Percentiles rank a stretch among this genome's conserved stretches.
These are phyloP conservation scores for Fagus crenata DNA, from an alignment of 306 rosid genomes.

Conservation along the genomic window DNA sequence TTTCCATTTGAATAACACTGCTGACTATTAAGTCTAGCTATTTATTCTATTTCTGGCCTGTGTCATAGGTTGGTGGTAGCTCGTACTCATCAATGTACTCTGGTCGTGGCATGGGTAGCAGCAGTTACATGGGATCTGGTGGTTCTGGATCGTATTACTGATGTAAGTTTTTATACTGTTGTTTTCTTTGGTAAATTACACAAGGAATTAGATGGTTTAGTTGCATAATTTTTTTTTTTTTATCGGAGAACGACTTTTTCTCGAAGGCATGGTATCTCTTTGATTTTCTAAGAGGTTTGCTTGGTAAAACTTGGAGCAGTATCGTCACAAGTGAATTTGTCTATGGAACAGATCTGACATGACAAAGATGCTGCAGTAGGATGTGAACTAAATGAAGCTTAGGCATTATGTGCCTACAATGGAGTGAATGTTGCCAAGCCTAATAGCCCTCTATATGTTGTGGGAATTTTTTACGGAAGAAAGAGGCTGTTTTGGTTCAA, in stretches of 20 bases:
- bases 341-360: conserved; percentile 70
- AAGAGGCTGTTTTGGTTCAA: conserved; percentile 38
- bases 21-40: conserved; percentile 5
- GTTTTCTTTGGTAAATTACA: conserved; percentile 4
- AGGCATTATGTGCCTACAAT: conserved; percentile 45
- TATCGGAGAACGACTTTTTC: too few relatives aligned
- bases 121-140: conserved; percentile 75
- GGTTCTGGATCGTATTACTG: conserved; percentile 87
- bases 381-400: conserved; percentile 60
- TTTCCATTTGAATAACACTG: conserved; percentile 10
- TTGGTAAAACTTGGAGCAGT: too few relatives aligned
- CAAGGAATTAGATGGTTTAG: too few relatives aligned
- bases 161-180: conserved; percentile 48
- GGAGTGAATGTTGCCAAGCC: conserved; percentile 47
- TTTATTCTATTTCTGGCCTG: conserved; percentile 14
- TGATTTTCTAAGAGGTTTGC: too few relatives aligned
- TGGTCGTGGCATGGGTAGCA: conserved; percentile 69
- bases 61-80: conserved; percentile 69
- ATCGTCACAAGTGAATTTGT: conserved; percentile 71
- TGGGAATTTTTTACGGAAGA: conserved; percentile 23
- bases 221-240: too few relatives aligned
- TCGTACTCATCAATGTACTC: conserved; percentile 78
- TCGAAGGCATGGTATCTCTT: too few relatives aligned
- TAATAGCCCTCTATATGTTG: conserved; percentile 25
- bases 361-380: conserved; percentile 71